Evolutionary conservation across 495 filamentous ascomycete genomes (phyloP), one percentile per base, ranked within the genome.

Genomic region (Cryomyces minteri): DNA sequence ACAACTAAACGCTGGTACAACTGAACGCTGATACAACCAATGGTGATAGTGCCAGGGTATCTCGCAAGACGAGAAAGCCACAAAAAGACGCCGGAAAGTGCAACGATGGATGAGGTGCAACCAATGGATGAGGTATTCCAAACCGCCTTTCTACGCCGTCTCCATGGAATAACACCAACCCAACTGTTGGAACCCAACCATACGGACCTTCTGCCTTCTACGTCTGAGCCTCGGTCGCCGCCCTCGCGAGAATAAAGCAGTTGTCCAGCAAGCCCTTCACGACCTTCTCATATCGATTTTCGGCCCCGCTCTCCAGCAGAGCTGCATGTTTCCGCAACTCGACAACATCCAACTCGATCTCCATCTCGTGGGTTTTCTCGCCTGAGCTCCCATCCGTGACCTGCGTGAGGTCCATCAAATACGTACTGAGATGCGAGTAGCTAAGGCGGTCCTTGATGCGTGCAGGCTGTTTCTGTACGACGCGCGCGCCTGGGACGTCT

Each of bases 351-450:
- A 93, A 55, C 62, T 95, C 88, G 37, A 95, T 69, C 55, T 95
- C 88, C 6, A 94, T 72, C 58, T 95, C 88, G 56, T 93, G 85
- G 46, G 85, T 79, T 51, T 87, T 88, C 7, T 12, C 18, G 28
- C 31, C n/a, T 1, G n/a, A 38, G 29, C 42, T 52, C 32, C 39
- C 32, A 25, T 42, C 42, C 7, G 75, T 80, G 9, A 95, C 88
- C 57, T 93, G 86, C 0, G 88, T 95, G 34, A 95, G 60, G 64
- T 95, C 88, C 52, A 95, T 69, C 53, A 88, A 84, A 58, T 90
- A 94, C 18, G 69, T 74, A 25, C 18, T 25, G 40, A 80, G 63
- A 58, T 94, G 88, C 14, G 69, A 74, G 64, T 95, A 95, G 58
- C 82, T 88, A 62, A 95, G 65, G 30, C 88, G 70, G 64, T 95